A percentile compares a stretch with the other conserved stretches of the same genome.
phyloP scores from a whole-genome alignment of 106 monocot genomes.

The Alisma plantagoaquatica region DNA sequence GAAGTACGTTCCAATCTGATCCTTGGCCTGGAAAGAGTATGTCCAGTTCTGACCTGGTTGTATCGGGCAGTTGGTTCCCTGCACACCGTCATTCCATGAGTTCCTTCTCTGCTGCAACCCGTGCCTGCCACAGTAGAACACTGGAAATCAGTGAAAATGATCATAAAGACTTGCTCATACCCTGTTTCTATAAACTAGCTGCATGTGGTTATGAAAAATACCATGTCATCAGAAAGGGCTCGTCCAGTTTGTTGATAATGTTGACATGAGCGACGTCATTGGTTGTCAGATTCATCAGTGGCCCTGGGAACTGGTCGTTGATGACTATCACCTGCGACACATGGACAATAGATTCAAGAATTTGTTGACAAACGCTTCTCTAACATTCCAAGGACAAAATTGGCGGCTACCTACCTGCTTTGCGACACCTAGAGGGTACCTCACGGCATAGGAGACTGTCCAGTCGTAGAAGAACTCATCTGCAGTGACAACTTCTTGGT shows the following conservation, averaged over 20 bases:
- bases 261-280: constrained; percentile 4
- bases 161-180: neutral
- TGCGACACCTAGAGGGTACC: neutral
- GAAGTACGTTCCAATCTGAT: too few species aligned
- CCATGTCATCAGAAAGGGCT: constrained; percentile 4
- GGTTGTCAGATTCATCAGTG: neutral
- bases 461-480: constrained; percentile 2
- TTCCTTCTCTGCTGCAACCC: constrained; percentile 2
- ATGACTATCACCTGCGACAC: neutral
- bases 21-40: neutral
- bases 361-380: neutral
- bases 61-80: constrained; percentile 1
- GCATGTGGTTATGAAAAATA: neutral
- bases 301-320: constrained; percentile 1
- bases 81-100: neutral
- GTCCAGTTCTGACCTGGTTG: constrained; percentile 1
- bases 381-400: neutral
- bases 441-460: neutral
- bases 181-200: neutral
- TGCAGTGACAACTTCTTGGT: neutral
- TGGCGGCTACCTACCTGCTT: neutral
- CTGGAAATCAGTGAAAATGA: neutral
- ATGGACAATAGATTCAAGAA: neutral
- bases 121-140: neutral
- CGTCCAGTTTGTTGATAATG: neutral